These are phyloP conservation scores for Clohesyomyces aquaticus DNA, from an alignment of 495 filamentous ascomycete species.

Conservation along the genomic window DNA sequence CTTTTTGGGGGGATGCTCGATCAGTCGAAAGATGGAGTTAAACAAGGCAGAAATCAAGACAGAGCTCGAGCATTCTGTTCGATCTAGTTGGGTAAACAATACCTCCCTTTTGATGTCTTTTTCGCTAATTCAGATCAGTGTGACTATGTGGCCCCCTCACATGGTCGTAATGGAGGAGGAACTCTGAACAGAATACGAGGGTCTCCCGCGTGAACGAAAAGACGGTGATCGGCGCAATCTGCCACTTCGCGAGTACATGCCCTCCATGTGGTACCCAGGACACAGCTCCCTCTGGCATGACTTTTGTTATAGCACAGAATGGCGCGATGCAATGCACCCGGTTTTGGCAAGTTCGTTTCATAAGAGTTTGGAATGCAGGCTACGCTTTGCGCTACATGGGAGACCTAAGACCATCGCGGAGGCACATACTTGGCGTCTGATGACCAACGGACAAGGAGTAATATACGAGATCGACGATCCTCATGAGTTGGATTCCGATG, in stretches of 20 bases:
- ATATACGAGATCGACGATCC: no score
- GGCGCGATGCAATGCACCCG: not conserved
- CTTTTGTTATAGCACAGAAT: not conserved
- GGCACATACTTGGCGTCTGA: no score
- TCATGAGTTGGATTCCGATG: no score
- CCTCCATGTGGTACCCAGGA: not conserved
- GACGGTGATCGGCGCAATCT: not conserved
- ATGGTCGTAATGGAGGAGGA: not conserved
- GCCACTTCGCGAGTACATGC: not conserved
- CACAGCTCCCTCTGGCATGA: not conserved
- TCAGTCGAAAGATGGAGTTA: not conserved
- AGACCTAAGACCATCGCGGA: no score
- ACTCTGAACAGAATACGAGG: not conserved
- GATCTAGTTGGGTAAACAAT: not conserved
- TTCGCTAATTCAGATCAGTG: not conserved
- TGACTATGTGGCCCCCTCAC: not conserved
- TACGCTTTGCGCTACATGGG: no score
- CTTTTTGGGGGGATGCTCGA: not conserved
- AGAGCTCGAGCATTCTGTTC: not conserved
- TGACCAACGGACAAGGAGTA: no score
- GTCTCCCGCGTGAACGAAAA: not conserved
- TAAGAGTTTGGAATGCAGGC: not conserved
- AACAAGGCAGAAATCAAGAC: not conserved
- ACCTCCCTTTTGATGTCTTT: not conserved
- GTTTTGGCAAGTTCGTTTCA: not conserved